Conservation (phyloP, 1,139 yeast genomes). For the Kurtzmaniella quercitrusa region DNA sequence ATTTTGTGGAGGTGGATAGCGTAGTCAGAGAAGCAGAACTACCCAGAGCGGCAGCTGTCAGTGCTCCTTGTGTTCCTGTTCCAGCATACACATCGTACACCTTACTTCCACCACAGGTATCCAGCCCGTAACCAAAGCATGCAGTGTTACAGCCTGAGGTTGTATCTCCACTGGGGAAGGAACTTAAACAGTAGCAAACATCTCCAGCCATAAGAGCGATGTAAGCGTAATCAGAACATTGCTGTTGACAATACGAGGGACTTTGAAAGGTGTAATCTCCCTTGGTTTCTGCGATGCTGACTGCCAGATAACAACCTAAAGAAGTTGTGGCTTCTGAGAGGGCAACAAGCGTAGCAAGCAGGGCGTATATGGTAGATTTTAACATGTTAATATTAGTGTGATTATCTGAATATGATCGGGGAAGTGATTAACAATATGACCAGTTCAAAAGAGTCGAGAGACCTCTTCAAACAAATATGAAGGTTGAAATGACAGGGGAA, state of each 20-base stretch:
- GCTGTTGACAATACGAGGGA: constrained; percentile 40
- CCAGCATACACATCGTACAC: constrained; percentile 41
- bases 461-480: no score
- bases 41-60: constrained; percentile 3
- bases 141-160: constrained; percentile 34
- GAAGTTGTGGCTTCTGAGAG: neutral
- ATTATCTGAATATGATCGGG: no score
- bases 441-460: no score
- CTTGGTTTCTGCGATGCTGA: constrained; percentile 1
- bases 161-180: constrained; percentile 8
- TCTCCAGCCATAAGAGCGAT: constrained; percentile 58
- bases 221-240: constrained; percentile 49
- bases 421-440: no score
- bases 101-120: constrained; percentile 54
- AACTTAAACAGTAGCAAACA: constrained; percentile 62
- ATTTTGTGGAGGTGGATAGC: constrained; percentile 7
- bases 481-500: no score
- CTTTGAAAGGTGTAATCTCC: constrained; percentile 38
- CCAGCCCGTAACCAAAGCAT: constrained; percentile 51
- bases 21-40: constrained; percentile 5
- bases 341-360: neutral
- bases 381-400: neutral
- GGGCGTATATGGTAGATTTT: neutral
- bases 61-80: constrained; percentile 17
- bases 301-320: constrained; percentile 3